Percentiles rank a stretch among this genome's conserved stretches.
Evolutionary conservation across 2,329 filamentous ascomycete species (phyloP).

Genomic region (Fusarium equiseti): DNA sequence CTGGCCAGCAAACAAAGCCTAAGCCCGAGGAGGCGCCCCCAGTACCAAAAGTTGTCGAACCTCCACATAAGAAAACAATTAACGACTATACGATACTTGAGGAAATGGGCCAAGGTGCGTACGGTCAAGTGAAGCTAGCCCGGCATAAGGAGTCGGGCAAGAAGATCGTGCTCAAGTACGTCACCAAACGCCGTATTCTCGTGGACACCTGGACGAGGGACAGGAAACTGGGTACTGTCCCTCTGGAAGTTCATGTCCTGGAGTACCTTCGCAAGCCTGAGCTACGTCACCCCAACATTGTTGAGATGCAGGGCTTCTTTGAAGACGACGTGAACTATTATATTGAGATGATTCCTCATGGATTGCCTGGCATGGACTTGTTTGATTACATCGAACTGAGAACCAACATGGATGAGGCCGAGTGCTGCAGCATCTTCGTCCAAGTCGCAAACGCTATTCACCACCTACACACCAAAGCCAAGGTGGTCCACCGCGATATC

Average conservation of each 20-base stretch:
- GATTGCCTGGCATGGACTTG: slow-evolving; percentile 95
- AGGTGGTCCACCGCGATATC: slow-evolving; percentile 97
- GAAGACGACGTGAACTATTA: slow-evolving; percentile 94
- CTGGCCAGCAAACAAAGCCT: slow-evolving; percentile 55
- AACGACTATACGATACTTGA: slow-evolving; percentile 92
- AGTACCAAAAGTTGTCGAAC: slow-evolving; percentile 53
- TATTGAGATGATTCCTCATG: slow-evolving; percentile 97
- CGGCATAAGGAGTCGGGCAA: slow-evolving; percentile 83
- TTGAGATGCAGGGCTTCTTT: slow-evolving; percentile 80
- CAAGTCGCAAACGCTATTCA: slow-evolving; percentile 92
- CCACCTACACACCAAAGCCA: slow-evolving; percentile 89
- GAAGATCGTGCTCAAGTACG: slow-evolving; percentile 96
- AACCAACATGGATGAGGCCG: slow-evolving; percentile 94
- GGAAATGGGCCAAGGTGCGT: slow-evolving; percentile 98
- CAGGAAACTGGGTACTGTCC: slow-evolving; percentile 90
- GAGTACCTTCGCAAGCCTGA: slow-evolving; percentile 87
- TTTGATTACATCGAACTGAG: slow-evolving; percentile 99
- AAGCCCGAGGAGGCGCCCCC: slow-evolving; percentile 52
- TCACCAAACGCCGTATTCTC: slow-evolving; percentile 94
- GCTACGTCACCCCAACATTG: slow-evolving; percentile 75
- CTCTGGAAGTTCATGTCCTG: slow-evolving; percentile 95
- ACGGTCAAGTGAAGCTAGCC: slow-evolving; percentile 96
- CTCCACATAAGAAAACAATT: slow-evolving; percentile 80
- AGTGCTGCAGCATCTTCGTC: slow-evolving; percentile 94
- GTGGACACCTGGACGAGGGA: slow-evolving; percentile 99